Evolutionary conservation across 192 early-diverging fungal species (phyloP), one percentile per base, ranked within the genome.

Genomic region (Linnemannia exigua): DNA sequence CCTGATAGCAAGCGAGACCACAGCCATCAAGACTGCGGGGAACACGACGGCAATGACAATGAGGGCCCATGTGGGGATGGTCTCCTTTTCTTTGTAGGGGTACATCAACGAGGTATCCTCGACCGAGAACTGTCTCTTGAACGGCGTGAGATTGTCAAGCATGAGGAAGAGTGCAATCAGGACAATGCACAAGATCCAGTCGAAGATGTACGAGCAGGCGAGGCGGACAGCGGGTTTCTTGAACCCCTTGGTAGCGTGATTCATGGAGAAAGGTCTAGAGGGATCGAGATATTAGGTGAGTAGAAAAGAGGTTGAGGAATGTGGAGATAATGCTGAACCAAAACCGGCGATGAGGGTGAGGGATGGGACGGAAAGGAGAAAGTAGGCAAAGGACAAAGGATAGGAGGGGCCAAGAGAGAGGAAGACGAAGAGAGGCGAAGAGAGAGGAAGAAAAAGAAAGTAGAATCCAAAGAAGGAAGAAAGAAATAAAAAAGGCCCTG

Each of bases 121-220:
- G 16, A 97, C 82, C 31, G 93, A 94, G 75, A 97, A 97, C 58
- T 93, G 87, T 78, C 94, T 91, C 72, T 95, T 92, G 88, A 92
- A 95, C 1, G 95, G 95, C 19, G 90, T 77, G 4, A 93, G 74
- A 5, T 72, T 84, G 61, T 93, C 92, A 11, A 96, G 70, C 28
- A 84, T 79, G 50, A 91, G 91, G 87, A 94, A 95, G 38, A 88
- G 75, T 0, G 82, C 81, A 0, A 92, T 87, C 88, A 95, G 91
- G 37, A 89, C 74, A 22, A 93, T 70, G 6, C 95, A 88, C 22
- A 95, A 73, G 14, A 91, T 54, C 81, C 93, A 93, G 61, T 84
- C 82, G 17, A 79, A 84, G 36, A 77, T 71, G 17, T 79, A 84
- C 79, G 88, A 83, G 80, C 81, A 75, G 87, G 88, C 31, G 82